Base-by-base conservation (phyloP, 306 rosid genomes). In the Begonia peltatifolia region DNA sequence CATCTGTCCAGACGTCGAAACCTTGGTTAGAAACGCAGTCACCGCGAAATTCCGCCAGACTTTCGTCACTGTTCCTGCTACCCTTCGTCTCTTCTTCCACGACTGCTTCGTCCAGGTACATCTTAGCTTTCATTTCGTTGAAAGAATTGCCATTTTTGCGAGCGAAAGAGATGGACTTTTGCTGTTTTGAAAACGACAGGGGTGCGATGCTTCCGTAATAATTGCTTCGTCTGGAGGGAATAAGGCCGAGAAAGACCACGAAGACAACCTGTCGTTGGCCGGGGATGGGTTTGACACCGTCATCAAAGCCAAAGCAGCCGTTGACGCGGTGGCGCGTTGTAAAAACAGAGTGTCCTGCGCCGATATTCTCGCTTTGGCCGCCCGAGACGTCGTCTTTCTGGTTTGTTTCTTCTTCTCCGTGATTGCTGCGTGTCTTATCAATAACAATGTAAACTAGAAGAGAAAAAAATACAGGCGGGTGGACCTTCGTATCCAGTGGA, bases 231-330 rank as follows among this genome's bases (percentile, higher is more conserved):
- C 79, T 0, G 38, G 47, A 48, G 58, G 73, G 49, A 78, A 78
- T 66, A 50, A 54, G 71, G 85, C 90, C 2, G 90, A 82, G 75
- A 82, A 74, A 58, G 90, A 82, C 53, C 78, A 78, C 54, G 61
- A 81, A 10, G 90, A 82, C 12, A 82, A 82, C 67, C 76, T 82
- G 22, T 82, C 90, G 1, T 51, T 82, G 9, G 90, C 90, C 0
- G 90, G 90, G 51, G 90, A 82, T 61, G 90, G 90, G 42, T 82
- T 82, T 38, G 90, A 82, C 59, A 82, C 90, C 0, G 83, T 82
- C 54, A 68, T 68, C 6, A 76, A 75, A 64, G 90, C 90, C 12
- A 82, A 82, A 63, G 79, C 63, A 41, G 90, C 85, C 0, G 63
- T 82, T 11, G 90, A 82, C 56, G 80, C 85, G n/a, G 72, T 75